Conservation (phyloP, 2,329 filamentous ascomycete genomes). For the Ascochyta lentis region DNA sequence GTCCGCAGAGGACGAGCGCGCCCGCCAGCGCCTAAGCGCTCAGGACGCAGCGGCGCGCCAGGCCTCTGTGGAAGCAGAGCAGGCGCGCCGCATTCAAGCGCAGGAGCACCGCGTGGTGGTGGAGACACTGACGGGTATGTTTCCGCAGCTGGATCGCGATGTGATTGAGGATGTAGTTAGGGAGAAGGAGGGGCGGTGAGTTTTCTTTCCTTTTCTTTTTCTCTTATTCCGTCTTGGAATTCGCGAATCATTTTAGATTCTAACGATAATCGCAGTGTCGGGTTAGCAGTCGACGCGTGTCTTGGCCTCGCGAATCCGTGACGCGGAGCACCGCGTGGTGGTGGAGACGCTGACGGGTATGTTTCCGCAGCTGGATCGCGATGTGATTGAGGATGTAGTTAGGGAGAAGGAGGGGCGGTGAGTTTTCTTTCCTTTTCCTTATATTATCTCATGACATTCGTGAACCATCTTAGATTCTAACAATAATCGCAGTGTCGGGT, state of each 20-base stretch:
- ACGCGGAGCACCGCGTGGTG: slow-evolving; percentile 85
- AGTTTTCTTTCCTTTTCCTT: slow-evolving; percentile 51
- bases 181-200: slow-evolving; percentile 91
- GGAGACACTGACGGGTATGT: slow-evolving; percentile 95
- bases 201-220: slow-evolving; percentile 44
- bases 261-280: slow-evolving; percentile 44
- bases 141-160: slow-evolving; percentile 91
- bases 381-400: slow-evolving; percentile 96
- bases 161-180: slow-evolving; percentile 96
- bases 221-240: neutral
- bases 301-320: slow-evolving; percentile 52
- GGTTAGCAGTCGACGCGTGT: slow-evolving; percentile 57
- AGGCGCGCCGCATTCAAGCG: slow-evolving; percentile 81
- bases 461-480: neutral
- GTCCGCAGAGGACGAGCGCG: slow-evolving; percentile 23
- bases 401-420: slow-evolving; percentile 93
- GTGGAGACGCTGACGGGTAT: slow-evolving; percentile 94
- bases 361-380: slow-evolving; percentile 94
- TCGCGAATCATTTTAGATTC: neutral
- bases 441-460: neutral
- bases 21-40: slow-evolving; percentile 62
- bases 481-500: slow-evolving; percentile 46
- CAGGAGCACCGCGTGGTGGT: slow-evolving; percentile 91
- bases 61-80: slow-evolving; percentile 86
- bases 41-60: slow-evolving; percentile 90